A percentile compares a stretch with the other conserved stretches of the same genome.
These are phyloP conservation scores for Ceratobasidium sp. DNA, from an alignment of 1,284 basidiomycete genomes.

Conservation along the genomic window DNA sequence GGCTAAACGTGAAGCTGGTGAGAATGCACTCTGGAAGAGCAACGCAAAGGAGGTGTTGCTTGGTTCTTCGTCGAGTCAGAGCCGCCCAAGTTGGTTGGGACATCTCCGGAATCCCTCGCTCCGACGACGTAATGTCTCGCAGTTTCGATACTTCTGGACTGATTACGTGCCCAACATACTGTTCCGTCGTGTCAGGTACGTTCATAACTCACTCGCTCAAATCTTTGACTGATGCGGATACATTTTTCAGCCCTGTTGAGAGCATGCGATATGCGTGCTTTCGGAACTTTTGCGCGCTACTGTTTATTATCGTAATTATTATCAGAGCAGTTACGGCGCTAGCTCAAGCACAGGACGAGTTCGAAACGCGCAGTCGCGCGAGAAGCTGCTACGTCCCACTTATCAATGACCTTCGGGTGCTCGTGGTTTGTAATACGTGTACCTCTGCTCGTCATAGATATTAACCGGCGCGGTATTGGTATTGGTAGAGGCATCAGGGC, in stretches of 20 bases:
- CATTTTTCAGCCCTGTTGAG: conserved; percentile 6
- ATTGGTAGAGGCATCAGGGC: conserved; percentile 1
- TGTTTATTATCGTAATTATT: background rate
- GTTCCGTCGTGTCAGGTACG: conserved; percentile 14
- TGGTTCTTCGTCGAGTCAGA: background rate
- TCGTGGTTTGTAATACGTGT: no score
- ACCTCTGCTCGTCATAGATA: background rate
- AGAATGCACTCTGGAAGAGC: background rate
- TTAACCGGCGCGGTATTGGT: background rate
- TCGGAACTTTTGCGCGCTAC: conserved; percentile 11
- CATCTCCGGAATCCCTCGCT: background rate
- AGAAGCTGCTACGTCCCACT: background rate
- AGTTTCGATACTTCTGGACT: background rate
- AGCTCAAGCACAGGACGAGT: conserved; percentile 9
- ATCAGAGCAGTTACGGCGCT: background rate
- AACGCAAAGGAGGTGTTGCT: conserved; percentile 16
- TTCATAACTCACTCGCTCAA: background rate
- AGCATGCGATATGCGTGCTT: conserved; percentile 25
- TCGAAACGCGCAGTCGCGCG: background rate
- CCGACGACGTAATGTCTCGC: background rate
- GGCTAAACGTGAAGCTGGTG: background rate
- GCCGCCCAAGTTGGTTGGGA: background rate
- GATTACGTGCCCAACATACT: background rate
- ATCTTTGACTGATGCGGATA: background rate
- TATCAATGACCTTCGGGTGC: no score